A percentile compares a stretch with the other conserved stretches of the same genome.
Evolutionary conservation across 75 land plant species (phyloP).

Genomic region (Isoetes taiwanensis): DNA sequence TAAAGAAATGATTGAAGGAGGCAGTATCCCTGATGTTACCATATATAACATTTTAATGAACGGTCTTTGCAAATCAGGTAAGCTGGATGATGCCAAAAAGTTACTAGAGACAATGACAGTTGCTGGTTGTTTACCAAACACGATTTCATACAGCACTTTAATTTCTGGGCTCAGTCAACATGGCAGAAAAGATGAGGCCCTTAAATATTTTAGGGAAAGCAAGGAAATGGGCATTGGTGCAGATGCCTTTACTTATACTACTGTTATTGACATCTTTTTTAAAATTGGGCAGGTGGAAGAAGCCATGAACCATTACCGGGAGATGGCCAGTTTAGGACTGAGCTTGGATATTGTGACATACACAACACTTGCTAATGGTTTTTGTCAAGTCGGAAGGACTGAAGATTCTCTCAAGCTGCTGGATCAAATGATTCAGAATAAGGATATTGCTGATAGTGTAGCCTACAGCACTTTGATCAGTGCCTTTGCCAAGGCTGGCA

Average conservation of each 20-base stretch:
- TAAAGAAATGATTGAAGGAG: constrained; percentile 29
- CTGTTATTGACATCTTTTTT: constrained; percentile 51
- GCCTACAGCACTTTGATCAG: constrained; percentile 70
- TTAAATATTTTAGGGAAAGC: constrained; percentile 8
- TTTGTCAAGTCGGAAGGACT: constrained; percentile 57
- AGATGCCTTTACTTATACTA: constrained; percentile 37
- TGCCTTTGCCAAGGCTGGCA: constrained; percentile 64
- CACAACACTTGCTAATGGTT: constrained; percentile 56
- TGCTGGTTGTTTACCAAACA: constrained; percentile 33
- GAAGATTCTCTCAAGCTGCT: constrained; percentile 35
- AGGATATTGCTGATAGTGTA: constrained; percentile 43
- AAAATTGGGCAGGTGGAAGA: constrained; percentile 32
- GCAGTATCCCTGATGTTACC: constrained; percentile 25
- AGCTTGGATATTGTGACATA: constrained; percentile 45
- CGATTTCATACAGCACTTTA: constrained; percentile 29
- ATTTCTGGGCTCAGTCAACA: constrained; percentile 30
- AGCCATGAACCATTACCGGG: constrained; percentile 34
- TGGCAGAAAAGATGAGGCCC: constrained; percentile 35
- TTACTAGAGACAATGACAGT: constrained; percentile 35
- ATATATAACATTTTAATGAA: constrained; percentile 45
- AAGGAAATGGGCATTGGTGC: not conserved
- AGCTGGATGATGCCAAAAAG: constrained; percentile 30
- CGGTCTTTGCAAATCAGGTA: constrained; percentile 49
- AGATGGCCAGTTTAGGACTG: constrained; percentile 54
- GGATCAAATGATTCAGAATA: constrained; percentile 43